Percentiles rank a stretch among this genome's conserved stretches.
Evolutionary conservation across 2,329 filamentous ascomycete genomes (phyloP).

Genomic region (Nemania bipapillata): DNA sequence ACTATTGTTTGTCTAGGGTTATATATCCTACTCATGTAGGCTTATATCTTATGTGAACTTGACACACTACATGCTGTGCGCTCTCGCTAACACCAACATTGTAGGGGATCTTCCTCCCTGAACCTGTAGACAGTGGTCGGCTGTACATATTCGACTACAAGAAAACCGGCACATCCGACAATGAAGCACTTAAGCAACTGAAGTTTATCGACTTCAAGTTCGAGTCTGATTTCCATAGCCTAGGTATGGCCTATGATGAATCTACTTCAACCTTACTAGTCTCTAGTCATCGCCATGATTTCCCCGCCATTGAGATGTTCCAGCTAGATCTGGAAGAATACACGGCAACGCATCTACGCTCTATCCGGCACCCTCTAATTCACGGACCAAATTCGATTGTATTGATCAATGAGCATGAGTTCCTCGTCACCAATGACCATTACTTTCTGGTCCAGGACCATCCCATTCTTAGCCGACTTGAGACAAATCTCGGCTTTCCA

Average conservation of each 20-base stretch:
- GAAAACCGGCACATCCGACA: conserved; percentile 36
- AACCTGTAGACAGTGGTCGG: conserved; percentile 44
- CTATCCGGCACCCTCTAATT: conserved; percentile 55
- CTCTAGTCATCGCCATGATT: conserved; percentile 53
- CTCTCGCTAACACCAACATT: conserved; percentile 12
- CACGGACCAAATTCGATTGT: conserved; percentile 55
- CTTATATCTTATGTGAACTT: conserved; percentile 13
- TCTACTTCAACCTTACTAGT: conserved; percentile 53
- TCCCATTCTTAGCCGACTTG: conserved; percentile 47
- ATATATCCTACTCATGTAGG: not conserved
- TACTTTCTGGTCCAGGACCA: conserved; percentile 47
- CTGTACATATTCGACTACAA: conserved; percentile 56
- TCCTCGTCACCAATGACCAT: conserved; percentile 58
- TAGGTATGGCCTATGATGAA: conserved; percentile 56
- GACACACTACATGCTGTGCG: conserved; percentile 1
- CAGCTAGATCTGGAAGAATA: conserved; percentile 50
- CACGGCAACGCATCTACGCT: conserved; percentile 53
- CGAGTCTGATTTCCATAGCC: conserved; percentile 53
- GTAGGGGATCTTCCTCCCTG: conserved; percentile 49
- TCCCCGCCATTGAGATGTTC: conserved; percentile 56
- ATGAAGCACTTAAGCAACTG: conserved; percentile 43
- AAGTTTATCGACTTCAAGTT: conserved; percentile 44
- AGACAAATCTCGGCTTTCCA: conserved; percentile 52
- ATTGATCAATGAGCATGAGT: conserved; percentile 51
- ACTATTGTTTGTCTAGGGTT: not conserved